Evolutionary conservation across 306 rosid genomes (phyloP).

Genomic region (Cicer cuneatum): DNA sequence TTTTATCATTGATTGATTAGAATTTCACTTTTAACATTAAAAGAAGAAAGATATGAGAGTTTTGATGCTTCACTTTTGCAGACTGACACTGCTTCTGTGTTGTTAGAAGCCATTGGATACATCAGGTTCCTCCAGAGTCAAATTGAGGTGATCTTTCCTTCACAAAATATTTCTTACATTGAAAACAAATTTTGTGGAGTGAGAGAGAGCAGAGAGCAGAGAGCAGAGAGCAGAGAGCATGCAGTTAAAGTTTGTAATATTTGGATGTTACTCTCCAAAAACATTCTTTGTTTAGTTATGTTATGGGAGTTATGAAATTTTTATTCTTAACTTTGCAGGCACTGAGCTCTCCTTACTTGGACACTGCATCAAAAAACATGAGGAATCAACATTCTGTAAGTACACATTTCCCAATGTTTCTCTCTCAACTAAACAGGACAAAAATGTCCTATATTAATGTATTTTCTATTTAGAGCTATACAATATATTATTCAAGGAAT

Average conservation of each 20-base stretch:
- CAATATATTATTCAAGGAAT: conserved; percentile 36
- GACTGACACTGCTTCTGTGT: conserved; percentile 98
- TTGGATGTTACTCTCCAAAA: conserved; percentile 40
- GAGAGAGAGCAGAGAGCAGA: no score
- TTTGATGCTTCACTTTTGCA: conserved; percentile 69
- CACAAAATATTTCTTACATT: no score
- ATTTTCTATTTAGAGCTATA: conserved; percentile 7
- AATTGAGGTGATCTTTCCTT: conserved; percentile 77
- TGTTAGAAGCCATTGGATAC: conserved; percentile 85
- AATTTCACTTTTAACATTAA: conserved; percentile 45
- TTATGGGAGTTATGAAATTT: conserved; percentile 51
- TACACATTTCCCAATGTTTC: conserved; percentile 53
- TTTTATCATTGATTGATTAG: conserved; percentile 35
- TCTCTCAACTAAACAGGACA: conserved; percentile 25
- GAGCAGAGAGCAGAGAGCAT: no score
- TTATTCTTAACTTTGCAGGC: conserved; percentile 62
- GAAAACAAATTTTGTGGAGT: no score
- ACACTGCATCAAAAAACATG: conserved; percentile 61
- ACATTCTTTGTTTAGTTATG: conserved; percentile 52
- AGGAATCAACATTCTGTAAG: conserved; percentile 69
- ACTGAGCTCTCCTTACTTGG: conserved; percentile 81
- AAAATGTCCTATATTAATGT: conserved; percentile 28
- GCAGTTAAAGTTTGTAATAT: conserved; percentile 57
- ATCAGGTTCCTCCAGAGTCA: conserved; percentile 87
- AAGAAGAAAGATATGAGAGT: conserved; percentile 53